Base-by-base conservation (phyloP, 495 filamentous ascomycete genomes). In the Achaetomiella virescens region DNA sequence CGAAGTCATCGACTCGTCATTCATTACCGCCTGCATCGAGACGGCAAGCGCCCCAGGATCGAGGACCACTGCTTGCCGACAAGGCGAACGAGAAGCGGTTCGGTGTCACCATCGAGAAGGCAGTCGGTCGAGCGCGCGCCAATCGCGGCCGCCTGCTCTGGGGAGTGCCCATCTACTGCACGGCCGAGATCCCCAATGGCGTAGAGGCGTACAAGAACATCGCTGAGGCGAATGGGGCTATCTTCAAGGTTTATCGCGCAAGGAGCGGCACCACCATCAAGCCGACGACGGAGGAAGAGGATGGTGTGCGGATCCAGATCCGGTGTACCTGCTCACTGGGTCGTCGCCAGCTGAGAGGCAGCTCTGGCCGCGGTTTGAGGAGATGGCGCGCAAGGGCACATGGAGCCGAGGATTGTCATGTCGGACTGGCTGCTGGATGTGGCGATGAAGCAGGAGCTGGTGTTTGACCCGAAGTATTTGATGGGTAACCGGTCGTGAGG, bases 381-480 rank as follows among this genome's bases (percentile, higher is more conserved):
- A 87, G 55, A 80, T 92, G 79, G 90, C 88, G 8, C 68, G 72
- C 48, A 83, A 81, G 36, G 84, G 17, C 81, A 85, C 57, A 88
- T 88, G 75, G 78, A 80, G 36, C 85, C 89, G 9, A 76, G 84
- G 25, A 84, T 99, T 47, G 89, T 95, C 15, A 80, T 76, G 18
- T 78, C 85, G 18, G 90, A 97, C 62, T 99, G 95, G 95, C 66
- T 97, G 60, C 71, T 97, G 61, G 85, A 90, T 56, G 83, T 89
- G 57, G 89, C 89, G 4, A 90, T 97, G 88, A 83, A 80, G 52
- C 93, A 99, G 72, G 74, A 87, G 63, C 60, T 88, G 44, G 75
- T 74, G 18, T 85, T 84, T 68, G 74, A 83, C 38, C 77, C 83
- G 27, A 76, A 74, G 52, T 95, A 90, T 70, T 54, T 78, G 59